phyloP scores from a whole-genome alignment of 257 asterid species.

The Echium plantagineum region DNA sequence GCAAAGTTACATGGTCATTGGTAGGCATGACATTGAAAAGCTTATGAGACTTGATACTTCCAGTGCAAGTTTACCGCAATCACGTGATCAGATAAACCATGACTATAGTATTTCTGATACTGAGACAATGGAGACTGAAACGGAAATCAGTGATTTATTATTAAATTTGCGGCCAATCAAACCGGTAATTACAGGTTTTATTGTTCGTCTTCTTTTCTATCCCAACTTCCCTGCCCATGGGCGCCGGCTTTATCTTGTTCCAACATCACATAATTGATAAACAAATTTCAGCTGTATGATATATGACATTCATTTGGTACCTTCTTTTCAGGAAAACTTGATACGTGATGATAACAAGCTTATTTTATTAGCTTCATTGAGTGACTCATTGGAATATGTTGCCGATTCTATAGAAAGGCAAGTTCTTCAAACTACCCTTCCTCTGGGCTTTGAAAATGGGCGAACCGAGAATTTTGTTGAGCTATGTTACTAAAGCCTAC shows the following conservation, averaged over 20 bases:
- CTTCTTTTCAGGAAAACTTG: constrained; percentile 68
- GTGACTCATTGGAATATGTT: constrained; percentile 94
- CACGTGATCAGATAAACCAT: constrained; percentile 34
- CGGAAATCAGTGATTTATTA: constrained; percentile 56
- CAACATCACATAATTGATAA: neutral
- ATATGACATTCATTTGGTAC: constrained; percentile 1
- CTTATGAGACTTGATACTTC: constrained; percentile 84
- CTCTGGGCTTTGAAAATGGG: neutral
- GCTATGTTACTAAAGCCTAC: neutral
- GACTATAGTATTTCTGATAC: constrained; percentile 43
- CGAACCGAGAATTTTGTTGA: neutral
- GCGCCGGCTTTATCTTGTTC: neutral
- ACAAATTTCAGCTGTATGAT: neutral
- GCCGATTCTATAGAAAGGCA: constrained; percentile 96
- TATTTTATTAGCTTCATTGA: constrained; percentile 82
- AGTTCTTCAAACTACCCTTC: constrained; percentile 23
- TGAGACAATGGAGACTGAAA: constrained; percentile 52
- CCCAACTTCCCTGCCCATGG: neutral
- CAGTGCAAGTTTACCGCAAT: constrained; percentile 59
- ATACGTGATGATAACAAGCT: constrained; percentile 93
- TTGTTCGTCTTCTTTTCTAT: neutral
- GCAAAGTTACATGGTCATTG: constrained; percentile 98
- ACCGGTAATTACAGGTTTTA: constrained; percentile 34
- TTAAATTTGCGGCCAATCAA: constrained; percentile 83
- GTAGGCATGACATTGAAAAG: constrained; percentile 90